Evolutionary conservation across 2,329 filamentous ascomycete genomes (phyloP), one percentile per base, ranked within the genome.

Genomic region (Furcasterigmium sp.): DNA sequence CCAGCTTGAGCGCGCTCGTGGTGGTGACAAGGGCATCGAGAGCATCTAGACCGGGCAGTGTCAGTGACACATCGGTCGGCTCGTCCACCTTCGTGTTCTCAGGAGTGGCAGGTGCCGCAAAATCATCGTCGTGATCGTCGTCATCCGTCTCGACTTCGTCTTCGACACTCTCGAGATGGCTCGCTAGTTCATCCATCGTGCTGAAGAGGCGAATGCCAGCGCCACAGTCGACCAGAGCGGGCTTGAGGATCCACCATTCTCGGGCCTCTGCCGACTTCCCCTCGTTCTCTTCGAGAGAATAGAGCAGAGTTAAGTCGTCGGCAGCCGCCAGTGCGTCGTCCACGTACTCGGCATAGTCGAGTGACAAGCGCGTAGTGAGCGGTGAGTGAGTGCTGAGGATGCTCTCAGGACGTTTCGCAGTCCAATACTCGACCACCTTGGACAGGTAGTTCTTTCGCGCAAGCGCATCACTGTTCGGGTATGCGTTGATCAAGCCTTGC

Each of bases 161-260:
- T 15, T 60, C 63, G 14, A 54, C 61, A 1, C 64, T 57, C 34
- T 67, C 63, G 0, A 67, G 54, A 9, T 62, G 54, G 19, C 55
- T 50, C 2, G 61, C 61, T 0, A 67, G 50, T 30, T 67, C 63
- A 0, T 63, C 57, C 10, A 59, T 46, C 0, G 63, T 67, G 21
- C 63, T 67, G 43, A 67, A 67, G 8, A 67, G 54, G 0, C 62
- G 56, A n/a, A 67, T 67, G 0, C 63, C 63, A 8, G 61, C 57
- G 2, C 63, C 64, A n/a, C 62, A 66, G 18, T 67, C 64, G 9
- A 65, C 57, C 46, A 67, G 50, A 0, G 64, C 63, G 2, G 63
- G 63, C 39, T 67, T 67, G 4, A 67, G 42, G 19, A 67, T 67
- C 64, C 63, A 67, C 62, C 64, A 67, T 25, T 65, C 57, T 1